These are phyloP conservation scores for Exophiala mesophila DNA, from an alignment of 2,329 filamentous ascomycete species.

Conservation along the genomic window DNA sequence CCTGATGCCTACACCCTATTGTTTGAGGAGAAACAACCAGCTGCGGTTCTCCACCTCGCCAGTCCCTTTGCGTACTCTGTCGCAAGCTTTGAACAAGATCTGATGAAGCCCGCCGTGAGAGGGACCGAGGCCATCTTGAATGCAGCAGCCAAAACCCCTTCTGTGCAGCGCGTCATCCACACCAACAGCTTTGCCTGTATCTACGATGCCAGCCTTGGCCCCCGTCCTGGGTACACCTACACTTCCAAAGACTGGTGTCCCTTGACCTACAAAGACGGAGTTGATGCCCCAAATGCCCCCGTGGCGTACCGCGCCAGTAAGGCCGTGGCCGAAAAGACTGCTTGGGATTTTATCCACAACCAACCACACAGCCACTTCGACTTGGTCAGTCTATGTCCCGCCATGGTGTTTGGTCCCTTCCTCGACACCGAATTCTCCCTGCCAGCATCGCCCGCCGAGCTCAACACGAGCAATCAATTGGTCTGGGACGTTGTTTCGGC, in stretches of 20 bases:
- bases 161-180: conserved; percentile 30
- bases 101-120: conserved; percentile 30
- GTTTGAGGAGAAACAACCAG: conserved; percentile 29
- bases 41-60: conserved; percentile 35
- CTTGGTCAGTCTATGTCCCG: conserved; percentile 16
- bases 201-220: conserved; percentile 36
- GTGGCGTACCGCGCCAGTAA: conserved; percentile 27
- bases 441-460: conserved; percentile 22
- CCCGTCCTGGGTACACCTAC: conserved; percentile 40
- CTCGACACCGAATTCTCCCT: conserved; percentile 25
- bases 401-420: conserved; percentile 29
- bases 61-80: conserved; percentile 31
- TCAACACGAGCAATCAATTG: conserved; percentile 31
- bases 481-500: conserved; percentile 29
- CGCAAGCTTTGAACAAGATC: conserved; percentile 28
- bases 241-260: conserved; percentile 46
- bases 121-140: conserved; percentile 29
- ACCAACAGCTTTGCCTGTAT: conserved; percentile 49
- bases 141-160: conserved; percentile 22
- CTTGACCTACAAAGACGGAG: conserved; percentile 26
- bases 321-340: conserved; percentile 24
- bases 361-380: conserved; percentile 27
- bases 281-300: conserved; percentile 25
- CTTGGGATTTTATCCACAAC: conserved; percentile 23
- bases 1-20: conserved; percentile 35